Base-by-base conservation (phyloP, 2,329 filamentous ascomycete genomes). In the Penicillium sp. region DNA sequence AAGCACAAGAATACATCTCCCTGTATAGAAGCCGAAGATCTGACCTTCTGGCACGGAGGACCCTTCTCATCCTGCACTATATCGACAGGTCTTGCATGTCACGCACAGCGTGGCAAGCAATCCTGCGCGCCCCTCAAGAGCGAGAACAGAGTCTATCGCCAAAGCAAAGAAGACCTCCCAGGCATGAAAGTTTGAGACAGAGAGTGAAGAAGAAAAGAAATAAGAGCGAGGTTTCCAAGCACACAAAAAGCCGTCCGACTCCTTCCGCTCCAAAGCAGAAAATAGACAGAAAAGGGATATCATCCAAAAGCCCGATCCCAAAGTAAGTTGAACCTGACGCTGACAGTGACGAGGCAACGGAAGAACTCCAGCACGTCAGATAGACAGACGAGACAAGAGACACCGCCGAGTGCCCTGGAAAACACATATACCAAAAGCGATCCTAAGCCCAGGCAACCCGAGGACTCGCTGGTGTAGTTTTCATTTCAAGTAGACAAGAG, bases 91-190 rank as follows among this genome's bases (percentile, higher is more conserved):
- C n/a, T 31, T 47, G 10, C 43, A 35, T 35, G 31, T 8, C 47
- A 49, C 31, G 47, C 47, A 17, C 47, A 49, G 47, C 47, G 28
- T 34, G 34, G 47, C 28, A 49, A 39, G 34, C 4, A 52, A 35
- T 53, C 47, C 48, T 48, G 45, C 50, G 22, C 25, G 49, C 34
- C 49, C 53, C 57, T 55, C 61, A 57, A 60, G 56, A 58, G 42
- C 51, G 49, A 54, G 58, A 55, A 49, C 41, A 59, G 49, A 54
- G 53, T 64, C 63, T 63, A 63, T 66, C 58, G 58, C 59, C 63
- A 53, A 38, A 50, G 31, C 15, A 37, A 50, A n/a, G 11, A 25
- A 35, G 31, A 37, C 31, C 48, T 37, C 31, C 48, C 28, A 31
- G 35, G 17, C 2, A 37, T 15, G 11, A 50, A 17, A 25, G 39